A percentile compares a stretch with the other conserved stretches of the same genome.
Evolutionary conservation across 768 basidiomycete species (phyloP).

Genomic region (Panus rudis): DNA sequence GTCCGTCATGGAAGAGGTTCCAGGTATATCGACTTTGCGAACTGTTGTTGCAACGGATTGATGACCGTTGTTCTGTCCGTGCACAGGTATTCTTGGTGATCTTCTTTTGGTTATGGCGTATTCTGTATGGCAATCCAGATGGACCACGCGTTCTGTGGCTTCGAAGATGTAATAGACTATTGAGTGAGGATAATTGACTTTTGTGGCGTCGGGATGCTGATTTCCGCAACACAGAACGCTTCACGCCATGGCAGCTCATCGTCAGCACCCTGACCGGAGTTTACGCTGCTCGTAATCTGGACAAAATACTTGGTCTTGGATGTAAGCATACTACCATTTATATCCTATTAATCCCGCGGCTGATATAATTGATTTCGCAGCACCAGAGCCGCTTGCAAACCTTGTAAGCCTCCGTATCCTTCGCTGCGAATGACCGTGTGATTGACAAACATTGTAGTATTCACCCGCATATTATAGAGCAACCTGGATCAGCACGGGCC

Average conservation of each 20-base stretch:
- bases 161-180: conserved; percentile 44
- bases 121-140: conserved; percentile 53
- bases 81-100: conserved; percentile 82
- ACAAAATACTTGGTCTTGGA: conserved; percentile 76
- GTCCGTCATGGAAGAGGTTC: conserved; percentile 80
- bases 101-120: conserved; percentile 85
- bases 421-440: not conserved
- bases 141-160: conserved; percentile 68
- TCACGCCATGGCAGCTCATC: conserved; percentile 96
- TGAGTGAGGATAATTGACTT: conserved; percentile 61
- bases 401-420: conserved; percentile 46
- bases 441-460: conserved; percentile 45
- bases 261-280: conserved; percentile 78
- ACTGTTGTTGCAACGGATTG: conserved; percentile 1
- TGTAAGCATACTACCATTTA: conserved; percentile 39
- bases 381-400: conserved; percentile 88
- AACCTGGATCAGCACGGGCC: conserved; percentile 87
- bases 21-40: conserved; percentile 44
- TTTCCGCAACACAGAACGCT: conserved; percentile 44
- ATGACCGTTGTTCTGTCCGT: conserved; percentile 1
- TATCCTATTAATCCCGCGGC: not conserved
- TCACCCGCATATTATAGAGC: conserved; percentile 92
- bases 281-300: conserved; percentile 79
- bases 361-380: conserved; percentile 31
- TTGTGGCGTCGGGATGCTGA: too few relatives aligned